Evolutionary conservation across 1,284 basidiomycete species (phyloP).

Genomic region (Sutorius eximius): DNA sequence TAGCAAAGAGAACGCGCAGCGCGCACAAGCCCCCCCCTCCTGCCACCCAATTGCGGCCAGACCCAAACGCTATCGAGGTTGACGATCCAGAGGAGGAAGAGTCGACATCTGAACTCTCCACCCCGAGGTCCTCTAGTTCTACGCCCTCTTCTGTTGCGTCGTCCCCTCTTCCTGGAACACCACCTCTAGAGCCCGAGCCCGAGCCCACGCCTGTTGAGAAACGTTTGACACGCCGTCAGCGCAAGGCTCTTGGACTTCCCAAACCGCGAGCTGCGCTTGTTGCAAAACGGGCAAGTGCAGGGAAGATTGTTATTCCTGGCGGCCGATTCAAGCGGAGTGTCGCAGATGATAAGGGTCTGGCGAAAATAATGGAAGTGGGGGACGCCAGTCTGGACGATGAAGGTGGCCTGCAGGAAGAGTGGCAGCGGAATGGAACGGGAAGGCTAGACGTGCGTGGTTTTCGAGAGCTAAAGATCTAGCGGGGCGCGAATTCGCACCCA

Average conservation of each 20-base stretch:
- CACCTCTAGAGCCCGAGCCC: constrained; percentile 35
- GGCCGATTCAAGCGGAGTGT: constrained; percentile 42
- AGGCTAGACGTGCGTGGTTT: constrained; percentile 78
- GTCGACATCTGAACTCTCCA: constrained; percentile 46
- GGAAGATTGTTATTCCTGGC: constrained; percentile 61
- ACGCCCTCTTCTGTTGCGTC: constrained; percentile 44
- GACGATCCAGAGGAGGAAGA: constrained; percentile 39
- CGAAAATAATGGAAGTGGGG: constrained; percentile 25
- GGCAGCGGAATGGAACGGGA: constrained; percentile 71
- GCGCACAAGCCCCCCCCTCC: constrained; percentile 19
- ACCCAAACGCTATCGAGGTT: constrained; percentile 25
- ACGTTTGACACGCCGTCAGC: constrained; percentile 60
- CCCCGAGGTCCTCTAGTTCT: constrained; percentile 40
- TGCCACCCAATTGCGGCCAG: constrained; percentile 20
- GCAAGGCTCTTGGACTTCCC: constrained; percentile 65
- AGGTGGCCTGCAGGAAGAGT: constrained; percentile 50
- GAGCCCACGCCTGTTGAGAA: constrained; percentile 24
- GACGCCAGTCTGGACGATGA: constrained; percentile 31
- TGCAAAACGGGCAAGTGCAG: constrained; percentile 38
- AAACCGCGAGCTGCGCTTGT: constrained; percentile 42
- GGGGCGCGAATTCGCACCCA: background rate
- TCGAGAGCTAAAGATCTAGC: constrained; percentile 74
- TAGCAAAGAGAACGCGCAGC: constrained; percentile 45
- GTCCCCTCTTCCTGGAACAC: constrained; percentile 36
- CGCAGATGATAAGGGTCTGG: constrained; percentile 31